Evolutionary conservation across 768 basidiomycete genomes (phyloP).

Genomic region (Pleurotus ostreatus): DNA sequence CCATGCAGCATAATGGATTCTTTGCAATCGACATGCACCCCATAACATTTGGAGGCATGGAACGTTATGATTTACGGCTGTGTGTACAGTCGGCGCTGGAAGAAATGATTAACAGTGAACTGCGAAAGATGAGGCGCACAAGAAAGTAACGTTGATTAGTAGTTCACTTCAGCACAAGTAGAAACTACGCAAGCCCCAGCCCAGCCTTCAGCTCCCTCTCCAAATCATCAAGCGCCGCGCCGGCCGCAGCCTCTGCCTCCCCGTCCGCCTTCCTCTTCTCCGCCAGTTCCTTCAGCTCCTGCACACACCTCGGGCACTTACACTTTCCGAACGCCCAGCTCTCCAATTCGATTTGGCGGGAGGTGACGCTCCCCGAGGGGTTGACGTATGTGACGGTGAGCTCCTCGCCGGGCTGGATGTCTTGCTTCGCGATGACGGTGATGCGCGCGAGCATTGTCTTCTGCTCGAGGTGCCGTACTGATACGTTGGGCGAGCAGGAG

Average conservation of each 20-base stretch:
- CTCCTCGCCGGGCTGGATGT: conserved; percentile 70
- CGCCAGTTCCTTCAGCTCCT: conserved; percentile 45
- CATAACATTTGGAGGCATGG: too few relatives aligned
- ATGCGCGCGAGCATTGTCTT: conserved; percentile 70
- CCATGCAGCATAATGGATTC: too few relatives aligned
- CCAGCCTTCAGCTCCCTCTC: conserved; percentile 63
- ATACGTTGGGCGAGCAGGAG: conserved; percentile 73
- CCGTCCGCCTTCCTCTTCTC: conserved; percentile 21
- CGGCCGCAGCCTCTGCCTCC: conserved; percentile 8
- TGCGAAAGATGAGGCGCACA: too few relatives aligned
- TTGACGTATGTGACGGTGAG: conserved; percentile 78
- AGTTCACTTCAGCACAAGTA: too few relatives aligned
- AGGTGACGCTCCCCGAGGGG: conserved; percentile 44
- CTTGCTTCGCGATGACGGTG: conserved; percentile 61
- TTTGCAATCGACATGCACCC: too few relatives aligned
- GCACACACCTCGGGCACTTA: conserved; percentile 59
- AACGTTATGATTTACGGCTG: too few relatives aligned
- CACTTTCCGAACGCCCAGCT: conserved; percentile 80
- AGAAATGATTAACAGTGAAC: too few relatives aligned
- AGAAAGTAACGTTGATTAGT: too few relatives aligned
- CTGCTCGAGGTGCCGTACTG: conserved; percentile 72
- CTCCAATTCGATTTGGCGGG: conserved; percentile 48
- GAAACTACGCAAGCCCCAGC: conserved; percentile 44
- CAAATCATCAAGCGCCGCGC: conserved; percentile 39
- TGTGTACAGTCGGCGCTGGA: too few relatives aligned